These are phyloP conservation scores for Penicillium psychrofluorescens DNA, from an alignment of 495 filamentous ascomycete genomes.

Conservation along the genomic window DNA sequence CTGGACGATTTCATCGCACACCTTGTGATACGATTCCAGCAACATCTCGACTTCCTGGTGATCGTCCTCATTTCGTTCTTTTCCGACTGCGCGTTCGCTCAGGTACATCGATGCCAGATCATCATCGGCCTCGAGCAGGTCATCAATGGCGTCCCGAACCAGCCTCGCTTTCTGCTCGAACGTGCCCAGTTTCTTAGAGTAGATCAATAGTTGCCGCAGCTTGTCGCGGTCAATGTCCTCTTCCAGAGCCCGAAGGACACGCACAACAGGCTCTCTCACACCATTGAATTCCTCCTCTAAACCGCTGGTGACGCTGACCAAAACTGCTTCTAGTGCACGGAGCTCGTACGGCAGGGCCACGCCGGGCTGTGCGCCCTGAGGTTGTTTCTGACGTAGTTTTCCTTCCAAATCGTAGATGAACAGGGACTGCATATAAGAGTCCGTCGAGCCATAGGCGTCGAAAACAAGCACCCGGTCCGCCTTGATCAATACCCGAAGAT, in stretches of 20 bases:
- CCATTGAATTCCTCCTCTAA: constrained; percentile 91
- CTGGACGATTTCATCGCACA: constrained; percentile 96
- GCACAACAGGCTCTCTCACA: constrained; percentile 83
- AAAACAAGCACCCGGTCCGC: constrained; percentile 89
- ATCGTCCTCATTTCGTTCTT: constrained; percentile 70
- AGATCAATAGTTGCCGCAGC: constrained; percentile 78
- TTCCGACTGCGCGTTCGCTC: constrained; percentile 72
- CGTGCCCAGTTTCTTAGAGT: constrained; percentile 90
- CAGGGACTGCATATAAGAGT: constrained; percentile 88
- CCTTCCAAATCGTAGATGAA: constrained; percentile 89
- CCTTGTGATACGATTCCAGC: constrained; percentile 93
- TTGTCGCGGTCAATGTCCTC: constrained; percentile 97
- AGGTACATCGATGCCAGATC: constrained; percentile 94
- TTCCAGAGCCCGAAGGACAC: constrained; percentile 81
- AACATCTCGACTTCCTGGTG: constrained; percentile 97
- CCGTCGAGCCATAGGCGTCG: constrained; percentile 89
- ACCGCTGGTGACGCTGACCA: constrained; percentile 66
- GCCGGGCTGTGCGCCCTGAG: constrained; percentile 34
- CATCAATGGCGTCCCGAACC: constrained; percentile 91
- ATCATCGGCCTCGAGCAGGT: constrained; percentile 95
- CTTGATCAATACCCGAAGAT: constrained; percentile 91
- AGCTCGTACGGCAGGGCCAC: constrained; percentile 59
- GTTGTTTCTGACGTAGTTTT: constrained; percentile 51
- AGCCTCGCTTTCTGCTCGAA: constrained; percentile 96
- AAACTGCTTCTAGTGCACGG: constrained; percentile 48